Percentiles rank a stretch among this genome's conserved stretches.
phyloP scores from a whole-genome alignment of 1,284 basidiomycete species.

The Ceratobasidium sp. region DNA sequence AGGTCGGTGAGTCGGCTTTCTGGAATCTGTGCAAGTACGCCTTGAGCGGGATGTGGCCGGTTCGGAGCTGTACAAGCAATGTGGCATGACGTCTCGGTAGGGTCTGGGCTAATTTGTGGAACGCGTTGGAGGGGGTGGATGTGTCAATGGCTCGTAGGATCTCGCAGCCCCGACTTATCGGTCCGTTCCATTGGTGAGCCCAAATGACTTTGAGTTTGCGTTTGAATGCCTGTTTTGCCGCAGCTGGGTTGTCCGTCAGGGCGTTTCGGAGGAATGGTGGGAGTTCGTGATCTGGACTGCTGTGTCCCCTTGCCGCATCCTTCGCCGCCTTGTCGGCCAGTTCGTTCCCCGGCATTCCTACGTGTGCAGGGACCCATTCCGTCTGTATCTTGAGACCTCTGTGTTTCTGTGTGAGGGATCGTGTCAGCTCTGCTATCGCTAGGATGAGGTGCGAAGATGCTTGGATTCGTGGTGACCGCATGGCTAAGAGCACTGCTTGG shows the following conservation, averaged over 20 bases:
- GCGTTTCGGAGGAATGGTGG: slow-evolving; percentile 46
- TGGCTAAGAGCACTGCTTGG: slow-evolving; percentile 9
- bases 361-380: slow-evolving; percentile 48
- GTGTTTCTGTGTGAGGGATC: background rate
- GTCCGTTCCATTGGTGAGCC: background rate
- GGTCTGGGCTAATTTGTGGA: slow-evolving; percentile 9
- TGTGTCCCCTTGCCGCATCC: slow-evolving; percentile 22
- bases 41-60: slow-evolving; percentile 2
- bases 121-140: background rate
- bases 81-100: background rate
- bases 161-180: background rate
- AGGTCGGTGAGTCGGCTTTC: background rate
- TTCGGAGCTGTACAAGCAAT: background rate
- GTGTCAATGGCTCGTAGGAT: background rate
- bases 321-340: slow-evolving; percentile 35
- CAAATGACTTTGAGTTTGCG: background rate
- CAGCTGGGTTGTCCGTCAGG: background rate
- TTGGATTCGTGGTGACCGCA: background rate
- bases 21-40: slow-evolving; percentile 2
- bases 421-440: background rate
- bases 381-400: slow-evolving; percentile 5
- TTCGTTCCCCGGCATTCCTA: slow-evolving; percentile 43
- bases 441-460: slow-evolving; percentile 9
- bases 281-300: slow-evolving; percentile 33
- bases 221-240: slow-evolving; percentile 13